phyloP scores from a whole-genome alignment of 1,284 basidiomycete genomes.

The Schizophyllum commune region DNA sequence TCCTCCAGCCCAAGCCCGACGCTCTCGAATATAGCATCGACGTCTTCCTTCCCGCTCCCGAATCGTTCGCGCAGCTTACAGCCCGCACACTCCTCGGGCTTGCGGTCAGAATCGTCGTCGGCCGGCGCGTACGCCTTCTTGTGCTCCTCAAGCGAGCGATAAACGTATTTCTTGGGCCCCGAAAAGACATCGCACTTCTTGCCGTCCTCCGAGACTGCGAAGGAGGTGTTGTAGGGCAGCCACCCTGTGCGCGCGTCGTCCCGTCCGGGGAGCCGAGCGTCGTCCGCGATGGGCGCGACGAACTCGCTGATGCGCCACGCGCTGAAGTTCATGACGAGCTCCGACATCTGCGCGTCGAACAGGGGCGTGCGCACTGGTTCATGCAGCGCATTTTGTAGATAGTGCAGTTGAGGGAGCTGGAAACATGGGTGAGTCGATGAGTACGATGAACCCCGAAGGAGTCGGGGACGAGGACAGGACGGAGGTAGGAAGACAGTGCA shows the following conservation, averaged over 20 bases:
- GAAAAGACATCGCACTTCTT: conserved; percentile 5
- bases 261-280: conserved; percentile 49
- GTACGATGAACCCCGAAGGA: conserved; percentile 10
- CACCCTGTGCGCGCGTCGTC: conserved; percentile 26
- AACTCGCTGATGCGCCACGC: neutral
- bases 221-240: neutral
- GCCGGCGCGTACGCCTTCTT: neutral
- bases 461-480: neutral
- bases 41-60: conserved; percentile 3
- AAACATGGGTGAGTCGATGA: conserved; percentile 18
- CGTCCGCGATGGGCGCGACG: conserved; percentile 18
- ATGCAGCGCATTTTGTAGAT: conserved; percentile 33
- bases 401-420: conserved; percentile 27
- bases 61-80: conserved; percentile 12
- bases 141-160: neutral
- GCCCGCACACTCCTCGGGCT: conserved; percentile 11
- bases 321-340: neutral
- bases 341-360: neutral
- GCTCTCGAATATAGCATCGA: neutral
- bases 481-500: neutral
- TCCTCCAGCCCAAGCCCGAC: conserved; percentile 8
- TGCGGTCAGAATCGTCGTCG: neutral
- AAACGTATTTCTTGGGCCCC: neutral
- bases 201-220: conserved; percentile 4
- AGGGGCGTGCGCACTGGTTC: conserved; percentile 36